phyloP scores from a whole-genome alignment of 352 stramenopile species.

The Paralagenidium karlingii region DNA sequence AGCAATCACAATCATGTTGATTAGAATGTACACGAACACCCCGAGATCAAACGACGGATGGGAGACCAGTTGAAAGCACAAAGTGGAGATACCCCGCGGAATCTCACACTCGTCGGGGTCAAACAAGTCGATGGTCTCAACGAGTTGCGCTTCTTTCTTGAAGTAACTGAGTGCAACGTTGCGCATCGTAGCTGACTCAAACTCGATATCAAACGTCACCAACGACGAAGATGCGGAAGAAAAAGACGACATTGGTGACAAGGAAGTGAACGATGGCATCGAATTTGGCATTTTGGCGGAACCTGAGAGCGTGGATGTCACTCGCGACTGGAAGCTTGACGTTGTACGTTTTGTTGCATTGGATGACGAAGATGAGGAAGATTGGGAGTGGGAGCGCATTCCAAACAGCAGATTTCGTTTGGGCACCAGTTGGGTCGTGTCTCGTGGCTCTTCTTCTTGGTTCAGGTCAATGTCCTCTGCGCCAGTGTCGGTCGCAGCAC shows the following conservation, averaged over 20 bases:
- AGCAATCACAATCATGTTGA: constrained; percentile 62
- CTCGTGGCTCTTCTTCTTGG: no score
- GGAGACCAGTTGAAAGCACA: constrained; percentile 49
- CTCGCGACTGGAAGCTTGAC: neutral
- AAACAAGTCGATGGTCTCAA: constrained; percentile 27
- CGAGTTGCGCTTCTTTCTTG: constrained; percentile 24
- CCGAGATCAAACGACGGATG: constrained; percentile 67
- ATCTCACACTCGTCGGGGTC: constrained; percentile 33
- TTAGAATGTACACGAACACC: constrained; percentile 39
- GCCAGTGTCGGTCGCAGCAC: no score
- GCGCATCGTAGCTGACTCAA: no score
- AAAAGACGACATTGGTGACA: no score
- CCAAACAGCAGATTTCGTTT: no score
- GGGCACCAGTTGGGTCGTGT: no score
- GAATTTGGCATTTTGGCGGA: no score
- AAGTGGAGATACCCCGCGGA: constrained; percentile 24
- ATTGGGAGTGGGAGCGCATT: no score
- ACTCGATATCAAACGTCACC: constrained; percentile 63
- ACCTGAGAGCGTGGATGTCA: neutral
- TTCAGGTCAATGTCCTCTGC: no score
- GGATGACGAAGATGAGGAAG: no score
- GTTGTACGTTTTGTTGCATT: no score
- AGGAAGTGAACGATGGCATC: no score
- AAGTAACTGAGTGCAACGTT: constrained; percentile 53
- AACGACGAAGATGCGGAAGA: constrained; percentile 2